These are phyloP conservation scores for Mucor racemosus DNA, from an alignment of 371 early-diverging fungal species.

Conservation along the genomic window DNA sequence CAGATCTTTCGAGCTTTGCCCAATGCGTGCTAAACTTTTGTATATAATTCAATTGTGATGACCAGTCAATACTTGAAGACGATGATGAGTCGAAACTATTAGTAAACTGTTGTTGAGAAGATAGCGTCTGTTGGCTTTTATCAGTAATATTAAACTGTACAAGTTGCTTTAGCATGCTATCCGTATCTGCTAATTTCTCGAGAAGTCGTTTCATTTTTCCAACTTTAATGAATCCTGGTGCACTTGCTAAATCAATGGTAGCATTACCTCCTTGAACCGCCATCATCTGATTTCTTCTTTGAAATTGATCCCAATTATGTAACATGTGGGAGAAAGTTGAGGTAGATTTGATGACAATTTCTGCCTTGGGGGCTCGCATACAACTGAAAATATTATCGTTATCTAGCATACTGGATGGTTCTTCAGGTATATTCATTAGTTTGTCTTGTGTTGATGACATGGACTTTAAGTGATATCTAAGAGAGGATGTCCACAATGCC, in stretches of 20 bases:
- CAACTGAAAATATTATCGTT: conserved; percentile 37
- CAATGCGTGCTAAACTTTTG: conserved; percentile 39
- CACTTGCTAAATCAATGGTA: conserved; percentile 44
- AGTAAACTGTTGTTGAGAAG: conserved; percentile 13
- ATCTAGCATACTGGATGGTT: background rate
- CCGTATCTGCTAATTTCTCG: conserved; percentile 69
- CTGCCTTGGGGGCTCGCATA: conserved; percentile 49
- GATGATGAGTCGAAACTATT: background rate
- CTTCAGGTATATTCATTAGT: conserved; percentile 24
- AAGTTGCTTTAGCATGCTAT: conserved; percentile 62
- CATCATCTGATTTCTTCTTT: conserved; percentile 51
- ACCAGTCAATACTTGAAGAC: background rate
- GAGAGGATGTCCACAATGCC: conserved; percentile 47
- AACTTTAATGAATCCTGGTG: conserved; percentile 66
- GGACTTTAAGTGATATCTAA: conserved; percentile 31
- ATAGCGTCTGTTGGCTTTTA: conserved; percentile 71
- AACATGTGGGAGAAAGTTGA: conserved; percentile 51
- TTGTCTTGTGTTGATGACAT: conserved; percentile 24
- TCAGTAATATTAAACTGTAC: conserved; percentile 66
- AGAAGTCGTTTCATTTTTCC: conserved; percentile 69
- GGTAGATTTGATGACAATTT: conserved; percentile 48
- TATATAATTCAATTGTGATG: conserved; percentile 11
- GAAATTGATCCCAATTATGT: conserved; percentile 52
- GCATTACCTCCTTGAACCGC: conserved; percentile 46
- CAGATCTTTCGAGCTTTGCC: conserved; percentile 40